phyloP scores from a whole-genome alignment of 2,329 filamentous ascomycete genomes.

The Metarhizium anisopliae region DNA sequence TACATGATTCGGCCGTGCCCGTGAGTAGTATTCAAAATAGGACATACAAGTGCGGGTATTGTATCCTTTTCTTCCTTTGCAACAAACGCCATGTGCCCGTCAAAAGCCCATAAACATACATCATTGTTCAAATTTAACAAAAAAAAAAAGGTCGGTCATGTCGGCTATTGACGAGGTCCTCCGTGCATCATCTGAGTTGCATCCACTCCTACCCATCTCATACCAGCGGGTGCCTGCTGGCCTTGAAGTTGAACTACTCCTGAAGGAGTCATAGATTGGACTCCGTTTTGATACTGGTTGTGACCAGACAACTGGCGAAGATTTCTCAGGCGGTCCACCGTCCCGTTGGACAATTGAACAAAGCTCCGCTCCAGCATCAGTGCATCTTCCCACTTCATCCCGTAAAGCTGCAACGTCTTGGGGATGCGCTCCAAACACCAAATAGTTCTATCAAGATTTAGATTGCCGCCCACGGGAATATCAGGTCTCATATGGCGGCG shows the following conservation, averaged over 20 bases:
- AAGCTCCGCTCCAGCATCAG: slow-evolving; percentile 44
- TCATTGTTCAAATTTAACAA: background rate
- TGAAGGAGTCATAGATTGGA: slow-evolving; percentile 3
- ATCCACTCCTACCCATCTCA: slow-evolving; percentile 37
- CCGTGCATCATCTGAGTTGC: slow-evolving; percentile 33
- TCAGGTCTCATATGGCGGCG: slow-evolving; percentile 26
- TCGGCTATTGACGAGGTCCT: slow-evolving; percentile 8
- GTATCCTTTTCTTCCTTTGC: background rate
- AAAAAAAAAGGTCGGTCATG: background rate
- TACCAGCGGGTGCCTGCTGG: slow-evolving; percentile 18
- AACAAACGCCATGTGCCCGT: background rate
- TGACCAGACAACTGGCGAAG: slow-evolving; percentile 27
- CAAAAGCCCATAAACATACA: background rate
- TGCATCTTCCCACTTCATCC: slow-evolving; percentile 51
- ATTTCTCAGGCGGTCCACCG: slow-evolving; percentile 32
- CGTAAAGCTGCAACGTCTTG: slow-evolving; percentile 46
- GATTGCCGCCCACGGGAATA: slow-evolving; percentile 35
- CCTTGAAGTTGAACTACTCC: slow-evolving; percentile 9
- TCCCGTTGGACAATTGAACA: slow-evolving; percentile 37
- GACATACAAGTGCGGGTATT: background rate
- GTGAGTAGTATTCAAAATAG: background rate
- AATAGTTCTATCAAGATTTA: slow-evolving; percentile 48
- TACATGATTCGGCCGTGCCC: background rate
- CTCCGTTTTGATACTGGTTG: slow-evolving; percentile 22
- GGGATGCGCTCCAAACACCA: slow-evolving; percentile 44